A percentile compares a stretch with the other conserved stretches of the same genome.
Conservation (phyloP, 768 basidiomycete species). For the Coprinopsis sp. region DNA sequence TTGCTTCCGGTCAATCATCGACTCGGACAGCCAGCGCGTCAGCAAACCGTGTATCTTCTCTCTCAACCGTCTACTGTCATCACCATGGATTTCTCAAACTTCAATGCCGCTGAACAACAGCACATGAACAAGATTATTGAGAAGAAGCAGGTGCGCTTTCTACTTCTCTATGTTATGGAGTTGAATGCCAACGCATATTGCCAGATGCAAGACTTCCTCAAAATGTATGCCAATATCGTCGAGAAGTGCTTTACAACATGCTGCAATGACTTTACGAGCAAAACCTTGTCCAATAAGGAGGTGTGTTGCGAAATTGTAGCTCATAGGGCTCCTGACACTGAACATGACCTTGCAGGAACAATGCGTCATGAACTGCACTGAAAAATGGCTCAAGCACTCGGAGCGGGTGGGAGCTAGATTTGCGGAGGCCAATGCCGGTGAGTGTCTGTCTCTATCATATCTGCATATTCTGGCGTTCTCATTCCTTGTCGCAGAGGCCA, state of each 20-base stretch:
- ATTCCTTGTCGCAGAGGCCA: constrained; percentile 1
- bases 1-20: constrained; percentile 4
- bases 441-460: constrained; percentile 22
- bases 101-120: constrained; percentile 91
- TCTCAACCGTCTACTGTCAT: constrained; percentile 13
- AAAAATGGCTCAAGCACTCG: constrained; percentile 97
- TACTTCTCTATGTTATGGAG: not conserved
- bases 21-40: constrained; percentile 3
- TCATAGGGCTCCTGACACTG: constrained; percentile 2
- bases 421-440: constrained; percentile 89
- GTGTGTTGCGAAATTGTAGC: constrained; percentile 31
- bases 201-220: constrained; percentile 98
- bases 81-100: constrained; percentile 85
- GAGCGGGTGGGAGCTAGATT: constrained; percentile 90
- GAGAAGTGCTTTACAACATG: constrained; percentile 96
- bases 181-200: not conserved
- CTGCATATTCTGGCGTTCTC: not conserved
- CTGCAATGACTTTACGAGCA: constrained; percentile 95
- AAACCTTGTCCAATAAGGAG: constrained; percentile 90
- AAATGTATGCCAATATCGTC: constrained; percentile 89
- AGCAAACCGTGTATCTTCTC: constrained; percentile 12
- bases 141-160: constrained; percentile 76
- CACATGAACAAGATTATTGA: constrained; percentile 93
- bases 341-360: constrained; percentile 51
- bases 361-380: constrained; percentile 90